Evolutionary conservation across 768 basidiomycete genomes (phyloP).

Genomic region (Termitomyces sp.): DNA sequence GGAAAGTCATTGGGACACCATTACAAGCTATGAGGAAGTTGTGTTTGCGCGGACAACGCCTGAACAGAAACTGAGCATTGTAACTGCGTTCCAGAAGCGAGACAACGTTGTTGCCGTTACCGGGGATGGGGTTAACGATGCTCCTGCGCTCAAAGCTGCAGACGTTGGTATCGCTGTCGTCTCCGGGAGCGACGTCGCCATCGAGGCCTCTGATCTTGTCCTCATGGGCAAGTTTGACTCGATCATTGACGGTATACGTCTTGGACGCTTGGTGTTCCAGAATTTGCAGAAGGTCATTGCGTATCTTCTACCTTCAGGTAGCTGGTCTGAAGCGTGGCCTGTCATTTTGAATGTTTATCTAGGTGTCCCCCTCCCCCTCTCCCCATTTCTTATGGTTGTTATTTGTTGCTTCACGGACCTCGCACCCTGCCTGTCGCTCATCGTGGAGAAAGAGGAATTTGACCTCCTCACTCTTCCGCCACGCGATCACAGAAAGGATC

Average conservation of each 20-base stretch:
- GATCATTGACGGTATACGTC: neutral
- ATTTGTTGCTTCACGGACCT: neutral
- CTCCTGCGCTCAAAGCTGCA: neutral
- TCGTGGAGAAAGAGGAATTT: neutral
- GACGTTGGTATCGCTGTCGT: neutral
- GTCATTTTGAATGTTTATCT: neutral
- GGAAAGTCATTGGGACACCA: constrained; percentile 31
- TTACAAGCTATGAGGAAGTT: constrained; percentile 32
- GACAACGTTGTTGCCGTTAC: neutral
- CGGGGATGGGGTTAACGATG: neutral
- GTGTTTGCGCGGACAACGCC: constrained; percentile 54
- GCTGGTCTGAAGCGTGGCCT: neutral
- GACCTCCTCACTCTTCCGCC: neutral
- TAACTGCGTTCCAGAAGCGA: neutral
- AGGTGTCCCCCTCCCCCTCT: neutral
- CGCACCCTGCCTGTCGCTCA: neutral
- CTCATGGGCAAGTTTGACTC: neutral
- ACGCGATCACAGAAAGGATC: neutral
- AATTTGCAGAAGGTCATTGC: neutral
- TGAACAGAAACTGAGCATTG: constrained; percentile 36
- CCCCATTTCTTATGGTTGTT: neutral
- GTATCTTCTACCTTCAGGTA: neutral
- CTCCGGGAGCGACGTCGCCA: neutral
- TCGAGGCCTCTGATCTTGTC: neutral
- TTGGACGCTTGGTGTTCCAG: neutral